Conservation (phyloP, 192 early-diverging fungal genomes). For the Phlyctochytrium planicorne region DNA sequence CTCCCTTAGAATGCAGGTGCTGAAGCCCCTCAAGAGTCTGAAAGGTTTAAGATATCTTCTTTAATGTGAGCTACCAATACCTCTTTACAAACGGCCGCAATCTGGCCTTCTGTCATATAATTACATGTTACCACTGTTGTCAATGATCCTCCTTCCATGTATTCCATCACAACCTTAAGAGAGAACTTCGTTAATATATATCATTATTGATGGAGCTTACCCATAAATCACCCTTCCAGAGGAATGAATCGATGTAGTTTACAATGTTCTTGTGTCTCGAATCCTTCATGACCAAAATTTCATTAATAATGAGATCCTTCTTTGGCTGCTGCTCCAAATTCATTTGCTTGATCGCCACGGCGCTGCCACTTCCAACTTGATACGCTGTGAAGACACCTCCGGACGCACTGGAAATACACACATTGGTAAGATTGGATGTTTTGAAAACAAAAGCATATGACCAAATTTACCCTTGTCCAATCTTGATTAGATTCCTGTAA, state of each 20-base stretch:
- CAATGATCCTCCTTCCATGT: conserved; percentile 85
- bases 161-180: conserved; percentile 79
- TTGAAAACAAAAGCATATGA: too few species aligned
- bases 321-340: conserved; percentile 93
- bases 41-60: not conserved
- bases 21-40: conserved; percentile 59
- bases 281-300: conserved; percentile 62
- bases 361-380: conserved; percentile 53
- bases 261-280: conserved; percentile 72
- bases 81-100: conserved; percentile 91
- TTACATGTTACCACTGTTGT: conserved; percentile 81
- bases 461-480: conserved; percentile 84
- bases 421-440: too few species aligned
- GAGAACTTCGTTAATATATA: not conserved
- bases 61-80: conserved; percentile 34
- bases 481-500: conserved; percentile 85
- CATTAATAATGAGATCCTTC: conserved; percentile 92
- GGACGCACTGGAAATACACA: conserved; percentile 77
- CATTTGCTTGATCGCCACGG: conserved; percentile 97
- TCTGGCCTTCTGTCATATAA: conserved; percentile 88
- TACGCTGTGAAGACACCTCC: conserved; percentile 90
- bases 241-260: conserved; percentile 77
- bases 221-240: conserved; percentile 79
- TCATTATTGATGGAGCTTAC: conserved; percentile 22
- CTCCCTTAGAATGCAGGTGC: conserved; percentile 63